Conservation (phyloP, 2,329 filamentous ascomycete species). For the Hymenoscyphus occultus region DNA sequence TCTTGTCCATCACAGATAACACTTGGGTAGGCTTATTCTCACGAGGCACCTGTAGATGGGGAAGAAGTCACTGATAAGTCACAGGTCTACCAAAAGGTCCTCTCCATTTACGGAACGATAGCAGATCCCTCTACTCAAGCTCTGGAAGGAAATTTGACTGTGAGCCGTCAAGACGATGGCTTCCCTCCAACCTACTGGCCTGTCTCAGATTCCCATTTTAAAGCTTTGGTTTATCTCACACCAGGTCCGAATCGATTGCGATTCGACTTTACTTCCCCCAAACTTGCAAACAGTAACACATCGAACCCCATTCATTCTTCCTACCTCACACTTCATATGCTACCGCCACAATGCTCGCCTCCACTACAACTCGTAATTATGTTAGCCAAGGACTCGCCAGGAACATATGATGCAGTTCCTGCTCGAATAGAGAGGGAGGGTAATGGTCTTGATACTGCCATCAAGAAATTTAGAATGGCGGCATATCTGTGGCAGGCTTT, state of each 20-base stretch:
- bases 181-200: slow-evolving; percentile 86
- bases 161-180: slow-evolving; percentile 78
- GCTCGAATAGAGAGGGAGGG: slow-evolving; percentile 75
- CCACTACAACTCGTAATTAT: slow-evolving; percentile 88
- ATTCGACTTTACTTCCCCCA: slow-evolving; percentile 83
- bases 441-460: slow-evolving; percentile 74
- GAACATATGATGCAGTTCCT: slow-evolving; percentile 78
- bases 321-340: slow-evolving; percentile 80
- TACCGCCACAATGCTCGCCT: slow-evolving; percentile 73
- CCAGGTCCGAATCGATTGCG: slow-evolving; percentile 86
- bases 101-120: slow-evolving; percentile 78
- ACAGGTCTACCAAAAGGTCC: slow-evolving; percentile 87
- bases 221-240: slow-evolving; percentile 83
- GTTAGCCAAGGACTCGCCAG: slow-evolving; percentile 82
- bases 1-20: slow-evolving; percentile 76
- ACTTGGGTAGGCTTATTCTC: slow-evolving; percentile 63
- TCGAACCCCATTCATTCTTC: slow-evolving; percentile 72
- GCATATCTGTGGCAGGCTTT: slow-evolving; percentile 97
- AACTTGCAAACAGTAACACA: slow-evolving; percentile 66
- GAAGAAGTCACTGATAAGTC: slow-evolving; percentile 16
- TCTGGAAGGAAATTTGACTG: slow-evolving; percentile 74
- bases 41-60: not conserved
- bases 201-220: slow-evolving; percentile 86
- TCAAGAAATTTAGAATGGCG: slow-evolving; percentile 90
- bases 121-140: slow-evolving; percentile 66